Evolutionary conservation across 345 rosid genomes (phyloP).

Genomic region (Hibiscus syriacus): DNA sequence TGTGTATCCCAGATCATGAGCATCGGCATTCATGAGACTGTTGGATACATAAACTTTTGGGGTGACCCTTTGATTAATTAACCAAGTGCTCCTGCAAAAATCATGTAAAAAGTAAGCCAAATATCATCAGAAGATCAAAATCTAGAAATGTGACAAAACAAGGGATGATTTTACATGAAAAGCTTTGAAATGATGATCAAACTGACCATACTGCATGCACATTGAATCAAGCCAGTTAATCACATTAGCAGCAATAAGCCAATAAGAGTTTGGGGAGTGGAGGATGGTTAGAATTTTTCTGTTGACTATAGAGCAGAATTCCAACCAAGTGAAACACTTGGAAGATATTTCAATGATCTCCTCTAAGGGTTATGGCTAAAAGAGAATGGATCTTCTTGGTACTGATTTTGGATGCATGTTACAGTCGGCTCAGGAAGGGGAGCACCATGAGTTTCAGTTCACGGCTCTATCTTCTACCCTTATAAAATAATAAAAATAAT

Average conservation of each 20-base stretch:
- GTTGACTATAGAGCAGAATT: neutral
- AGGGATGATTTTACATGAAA: neutral
- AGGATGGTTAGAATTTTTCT: neutral
- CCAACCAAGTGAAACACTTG: neutral
- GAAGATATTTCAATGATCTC: slow-evolving; percentile 11
- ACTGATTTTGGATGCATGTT: too few species aligned
- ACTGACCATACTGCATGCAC: neutral
- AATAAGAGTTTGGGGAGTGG: neutral
- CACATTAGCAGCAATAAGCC: neutral
- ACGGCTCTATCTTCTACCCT: too few species aligned
- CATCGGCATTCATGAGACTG: slow-evolving; percentile 92
- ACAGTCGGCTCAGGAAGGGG: too few species aligned
- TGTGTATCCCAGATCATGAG: slow-evolving; percentile 68
- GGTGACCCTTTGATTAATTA: slow-evolving; percentile 38
- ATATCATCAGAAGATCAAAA: slow-evolving; percentile 9
- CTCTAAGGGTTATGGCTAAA: too few species aligned
- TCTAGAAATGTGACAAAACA: neutral
- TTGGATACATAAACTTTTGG: slow-evolving; percentile 78
- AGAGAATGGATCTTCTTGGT: too few species aligned
- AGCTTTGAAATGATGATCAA: neutral
- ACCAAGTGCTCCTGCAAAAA: slow-evolving; percentile 62
- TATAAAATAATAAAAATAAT: too few species aligned
- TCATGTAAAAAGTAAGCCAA: slow-evolving; percentile 13
- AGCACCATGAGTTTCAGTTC: too few species aligned
- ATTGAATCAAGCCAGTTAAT: neutral